These are phyloP conservation scores for Penicillium sp. DNA, from an alignment of 2,329 filamentous ascomycete species.

Conservation along the genomic window DNA sequence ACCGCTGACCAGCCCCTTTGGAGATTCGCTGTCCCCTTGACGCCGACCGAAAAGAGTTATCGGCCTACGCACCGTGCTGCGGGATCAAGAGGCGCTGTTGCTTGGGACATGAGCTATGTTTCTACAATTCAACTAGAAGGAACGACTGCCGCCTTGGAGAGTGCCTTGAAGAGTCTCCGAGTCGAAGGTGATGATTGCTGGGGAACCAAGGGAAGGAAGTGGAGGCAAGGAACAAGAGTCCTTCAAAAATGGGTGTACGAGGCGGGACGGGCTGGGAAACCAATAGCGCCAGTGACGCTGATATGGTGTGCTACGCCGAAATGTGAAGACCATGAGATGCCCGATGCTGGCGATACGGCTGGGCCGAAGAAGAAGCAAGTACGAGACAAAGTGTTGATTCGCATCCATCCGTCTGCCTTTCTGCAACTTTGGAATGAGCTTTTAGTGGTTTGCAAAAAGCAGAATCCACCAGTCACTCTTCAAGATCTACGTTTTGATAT, in stretches of 20 bases:
- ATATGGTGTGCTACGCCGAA: constrained; percentile 62
- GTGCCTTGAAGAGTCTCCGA: constrained; percentile 63
- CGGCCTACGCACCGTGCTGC: constrained; percentile 78
- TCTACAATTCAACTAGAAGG: constrained; percentile 79
- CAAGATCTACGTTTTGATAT: constrained; percentile 69
- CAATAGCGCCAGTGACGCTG: constrained; percentile 68
- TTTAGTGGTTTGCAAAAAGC: constrained; percentile 55
- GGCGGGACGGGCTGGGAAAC: constrained; percentile 48
- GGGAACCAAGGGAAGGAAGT: constrained; percentile 63
- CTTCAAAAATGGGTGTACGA: constrained; percentile 59
- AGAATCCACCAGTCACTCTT: constrained; percentile 58
- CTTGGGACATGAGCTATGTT: constrained; percentile 94
- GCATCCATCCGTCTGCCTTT: constrained; percentile 76
- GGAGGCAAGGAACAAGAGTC: constrained; percentile 60
- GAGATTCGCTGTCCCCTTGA: constrained; percentile 81
- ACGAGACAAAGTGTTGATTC: constrained; percentile 60
- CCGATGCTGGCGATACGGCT: constrained; percentile 22
- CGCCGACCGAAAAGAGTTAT: constrained; percentile 86
- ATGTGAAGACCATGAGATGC: constrained; percentile 32
- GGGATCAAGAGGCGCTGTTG: constrained; percentile 69
- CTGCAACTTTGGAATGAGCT: constrained; percentile 62
- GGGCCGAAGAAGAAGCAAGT: constrained; percentile 23
- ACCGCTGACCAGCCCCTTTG: constrained; percentile 74
- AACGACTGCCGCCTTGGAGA: constrained; percentile 57
- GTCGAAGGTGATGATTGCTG: constrained; percentile 57